phyloP scores from a whole-genome alignment of 148 eudicot genomes.

The Chenopodium suecicum region DNA sequence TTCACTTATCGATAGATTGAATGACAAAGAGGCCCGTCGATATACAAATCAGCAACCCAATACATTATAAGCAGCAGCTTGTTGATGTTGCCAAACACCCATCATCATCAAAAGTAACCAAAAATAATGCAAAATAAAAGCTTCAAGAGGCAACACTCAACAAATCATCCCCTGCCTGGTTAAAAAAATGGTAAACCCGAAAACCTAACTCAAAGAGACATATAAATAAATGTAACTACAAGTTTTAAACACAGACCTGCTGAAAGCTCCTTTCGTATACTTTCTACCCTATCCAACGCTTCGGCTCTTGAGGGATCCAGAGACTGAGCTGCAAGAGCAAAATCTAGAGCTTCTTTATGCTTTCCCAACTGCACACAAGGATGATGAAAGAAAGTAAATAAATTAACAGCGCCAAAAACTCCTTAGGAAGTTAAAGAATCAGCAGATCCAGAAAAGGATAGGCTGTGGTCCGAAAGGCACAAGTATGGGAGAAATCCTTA shows the following conservation, averaged over 20 bases:
- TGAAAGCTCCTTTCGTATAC: constrained; percentile 55
- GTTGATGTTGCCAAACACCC: neutral
- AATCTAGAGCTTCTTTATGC: constrained; percentile 84
- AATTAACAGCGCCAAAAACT: neutral
- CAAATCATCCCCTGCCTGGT: neutral
- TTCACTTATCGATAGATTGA: neutral
- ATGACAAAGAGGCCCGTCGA: neutral
- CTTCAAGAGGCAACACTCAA: neutral
- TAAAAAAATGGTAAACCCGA: neutral
- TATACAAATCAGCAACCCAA: neutral
- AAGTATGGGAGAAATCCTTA: neutral
- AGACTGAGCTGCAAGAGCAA: constrained; percentile 74
- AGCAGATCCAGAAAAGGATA: neutral
- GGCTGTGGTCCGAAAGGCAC: neutral
- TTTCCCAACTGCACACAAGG: constrained; percentile 64
- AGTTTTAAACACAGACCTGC: constrained; percentile 50
- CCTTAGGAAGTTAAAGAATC: neutral
- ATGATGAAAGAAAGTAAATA: neutral
- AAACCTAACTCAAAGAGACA: neutral
- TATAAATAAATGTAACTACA: neutral
- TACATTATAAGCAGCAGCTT: neutral
- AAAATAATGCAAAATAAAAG: neutral
- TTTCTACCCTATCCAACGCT: constrained; percentile 63
- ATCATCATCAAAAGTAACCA: neutral
- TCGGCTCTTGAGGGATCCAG: constrained; percentile 65